Evolutionary conservation across 257 asterid species (phyloP), one percentile per base, ranked within the genome.

Genomic region (Buddleja alternifolia): DNA sequence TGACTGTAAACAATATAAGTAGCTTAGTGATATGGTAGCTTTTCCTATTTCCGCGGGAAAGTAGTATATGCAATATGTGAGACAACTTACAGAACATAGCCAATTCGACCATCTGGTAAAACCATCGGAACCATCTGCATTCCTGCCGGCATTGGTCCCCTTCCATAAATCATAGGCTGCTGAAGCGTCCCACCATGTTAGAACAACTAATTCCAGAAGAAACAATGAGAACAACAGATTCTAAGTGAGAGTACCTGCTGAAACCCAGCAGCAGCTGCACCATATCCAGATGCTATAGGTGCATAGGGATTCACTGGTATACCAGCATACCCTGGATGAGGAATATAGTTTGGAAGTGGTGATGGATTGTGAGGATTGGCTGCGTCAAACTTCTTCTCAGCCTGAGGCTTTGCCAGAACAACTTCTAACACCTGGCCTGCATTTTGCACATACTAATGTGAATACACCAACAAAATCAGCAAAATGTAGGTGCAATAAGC

Each of bases 91-190:
- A 93, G 92, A 70, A 93, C 96, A 72, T 93, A 93, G 78, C 97
- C 98, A 41, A 90, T 90, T 67, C 87, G 96, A 65, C 98, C 98
- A 83, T 90, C 97, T 12, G 98, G 96, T 70, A 93, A 83, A 77
- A 93, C 93, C 97, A 93, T 90, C 2, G 97, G 98, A 77, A 93
- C 98, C 98, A 93, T 93, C 77, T 93, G 98, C 98, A 93, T 93
- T 73, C 98, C 97, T 53, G 97, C 77, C 50, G 96, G 96, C 96
- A 88, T 90, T 10, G 96, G 96, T 45, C 98, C 98, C 78, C 97
- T 85, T 60, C 97, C 97, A 42, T 93, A 93, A 65, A 88, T 90
- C 93, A 93, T 86, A 47, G 98, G 97, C 88, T 93, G 96, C 80
- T 66, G 71, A 48, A 66, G 47, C 8, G 40, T 16, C 41, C 47